phyloP scores from a whole-genome alignment of 2,329 filamentous ascomycete genomes.

The Plenodomus lindquistii region DNA sequence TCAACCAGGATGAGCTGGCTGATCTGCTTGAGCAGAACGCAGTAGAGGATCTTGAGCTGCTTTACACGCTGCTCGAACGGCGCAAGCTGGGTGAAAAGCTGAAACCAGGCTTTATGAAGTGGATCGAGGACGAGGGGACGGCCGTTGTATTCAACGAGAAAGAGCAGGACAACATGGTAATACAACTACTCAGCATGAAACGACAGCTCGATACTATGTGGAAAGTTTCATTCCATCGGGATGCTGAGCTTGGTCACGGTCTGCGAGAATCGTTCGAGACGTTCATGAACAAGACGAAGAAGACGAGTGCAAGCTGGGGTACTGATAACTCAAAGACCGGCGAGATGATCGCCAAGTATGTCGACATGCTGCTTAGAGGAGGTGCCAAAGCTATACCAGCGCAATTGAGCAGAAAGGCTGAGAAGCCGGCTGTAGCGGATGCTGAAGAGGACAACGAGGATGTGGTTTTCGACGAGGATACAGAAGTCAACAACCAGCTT shows the following conservation, averaged over 20 bases:
- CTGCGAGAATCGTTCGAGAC: constrained; percentile 83
- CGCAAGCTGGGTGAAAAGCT: constrained; percentile 72
- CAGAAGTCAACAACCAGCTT: constrained; percentile 86
- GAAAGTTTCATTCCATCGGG: constrained; percentile 73
- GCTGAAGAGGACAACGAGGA: constrained; percentile 63
- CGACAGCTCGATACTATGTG: constrained; percentile 76
- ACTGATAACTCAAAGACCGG: constrained; percentile 91
- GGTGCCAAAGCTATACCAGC: constrained; percentile 82
- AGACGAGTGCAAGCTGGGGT: constrained; percentile 70
- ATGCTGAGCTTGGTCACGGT: constrained; percentile 76
- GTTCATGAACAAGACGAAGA: constrained; percentile 89
- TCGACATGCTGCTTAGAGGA: constrained; percentile 84
- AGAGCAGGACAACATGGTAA: constrained; percentile 81
- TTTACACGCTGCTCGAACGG: constrained; percentile 78
- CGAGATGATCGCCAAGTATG: constrained; percentile 98
- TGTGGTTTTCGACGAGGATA: constrained; percentile 81
- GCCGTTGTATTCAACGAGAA: constrained; percentile 79
- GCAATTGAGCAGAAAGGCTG: constrained; percentile 61
- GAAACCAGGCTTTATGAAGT: constrained; percentile 73
- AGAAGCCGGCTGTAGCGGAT: constrained; percentile 62
- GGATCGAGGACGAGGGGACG: constrained; percentile 76
- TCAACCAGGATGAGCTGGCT: constrained; percentile 68
- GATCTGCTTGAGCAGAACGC: constrained; percentile 74
- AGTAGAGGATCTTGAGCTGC: constrained; percentile 69
- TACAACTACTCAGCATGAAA: constrained; percentile 80